Conservation (phyloP, 176 grass and related monocot genomes). For the Stipa capillata region DNA sequence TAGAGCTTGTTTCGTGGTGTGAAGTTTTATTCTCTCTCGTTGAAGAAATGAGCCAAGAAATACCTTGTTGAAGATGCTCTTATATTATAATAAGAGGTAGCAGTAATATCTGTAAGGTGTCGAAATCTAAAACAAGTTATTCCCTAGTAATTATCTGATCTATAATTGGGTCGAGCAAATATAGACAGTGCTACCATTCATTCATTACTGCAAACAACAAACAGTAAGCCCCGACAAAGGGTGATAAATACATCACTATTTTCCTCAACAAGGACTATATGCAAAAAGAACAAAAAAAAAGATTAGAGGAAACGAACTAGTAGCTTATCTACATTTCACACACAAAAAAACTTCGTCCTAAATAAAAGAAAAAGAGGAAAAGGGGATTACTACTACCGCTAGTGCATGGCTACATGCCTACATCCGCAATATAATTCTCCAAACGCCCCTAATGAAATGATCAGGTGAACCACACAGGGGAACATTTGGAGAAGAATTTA, state of each 20-base stretch:
- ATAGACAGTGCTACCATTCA: background rate
- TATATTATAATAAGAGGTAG: background rate
- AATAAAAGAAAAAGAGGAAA: background rate
- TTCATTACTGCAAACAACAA: background rate
- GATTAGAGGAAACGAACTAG: background rate
- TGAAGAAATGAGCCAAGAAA: no score
- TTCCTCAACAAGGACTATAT: background rate
- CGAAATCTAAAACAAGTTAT: background rate
- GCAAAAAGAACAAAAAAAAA: background rate
- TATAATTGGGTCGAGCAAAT: background rate
- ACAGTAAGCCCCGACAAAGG: background rate
- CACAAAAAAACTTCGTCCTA: background rate
- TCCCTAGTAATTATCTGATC: background rate
- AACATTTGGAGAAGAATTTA: no score
- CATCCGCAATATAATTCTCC: background rate
- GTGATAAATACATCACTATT: background rate
- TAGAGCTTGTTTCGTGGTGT: no score
- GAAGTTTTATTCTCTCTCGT: no score
- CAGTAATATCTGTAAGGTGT: background rate
- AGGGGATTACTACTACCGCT: background rate
- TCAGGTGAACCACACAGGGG: background rate
- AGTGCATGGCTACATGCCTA: background rate
- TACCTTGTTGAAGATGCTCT: background rate
- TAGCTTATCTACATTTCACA: background rate
- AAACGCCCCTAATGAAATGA: background rate